Percentiles rank a stretch among this genome's conserved stretches.
These are phyloP conservation scores for Xylariaceae sp. DNA, from an alignment of 2,329 filamentous ascomycete species.

Conservation along the genomic window DNA sequence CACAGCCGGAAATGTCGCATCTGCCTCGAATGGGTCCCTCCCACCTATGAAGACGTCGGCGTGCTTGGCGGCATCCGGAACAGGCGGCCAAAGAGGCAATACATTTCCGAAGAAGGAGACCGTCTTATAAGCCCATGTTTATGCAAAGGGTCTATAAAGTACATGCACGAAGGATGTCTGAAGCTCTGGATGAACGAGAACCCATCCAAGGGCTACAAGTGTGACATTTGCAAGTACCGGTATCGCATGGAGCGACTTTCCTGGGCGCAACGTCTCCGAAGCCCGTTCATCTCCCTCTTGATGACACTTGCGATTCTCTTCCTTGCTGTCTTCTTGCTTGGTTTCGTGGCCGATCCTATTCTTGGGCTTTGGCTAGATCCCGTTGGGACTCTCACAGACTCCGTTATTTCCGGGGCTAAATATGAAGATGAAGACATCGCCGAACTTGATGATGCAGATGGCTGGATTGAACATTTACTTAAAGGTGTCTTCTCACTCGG, in stretches of 20 bases:
- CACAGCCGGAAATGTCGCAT: slow-evolving; percentile 65
- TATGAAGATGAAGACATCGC: slow-evolving; percentile 39
- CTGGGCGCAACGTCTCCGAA: slow-evolving; percentile 66
- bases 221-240: slow-evolving; percentile 78
- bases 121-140: slow-evolving; percentile 81
- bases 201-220: slow-evolving; percentile 79
- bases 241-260: slow-evolving; percentile 74
- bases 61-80: slow-evolving; percentile 30
- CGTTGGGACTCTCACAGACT: slow-evolving; percentile 52
- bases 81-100: slow-evolving; percentile 24
- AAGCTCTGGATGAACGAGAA: slow-evolving; percentile 71
- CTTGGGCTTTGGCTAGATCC: slow-evolving; percentile 85
- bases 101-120: slow-evolving; percentile 27
- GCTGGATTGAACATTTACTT: slow-evolving; percentile 78
- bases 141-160: slow-evolving; percentile 89
- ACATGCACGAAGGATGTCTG: slow-evolving; percentile 89
- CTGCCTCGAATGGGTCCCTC: slow-evolving; percentile 65
- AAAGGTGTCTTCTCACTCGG: slow-evolving; percentile 91
- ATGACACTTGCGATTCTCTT: slow-evolving; percentile 71
- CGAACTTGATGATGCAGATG: slow-evolving; percentile 45
- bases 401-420: slow-evolving; percentile 41
- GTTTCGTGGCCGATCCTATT: slow-evolving; percentile 89
- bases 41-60: slow-evolving; percentile 38
- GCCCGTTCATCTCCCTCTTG: slow-evolving; percentile 58
- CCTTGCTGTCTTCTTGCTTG: slow-evolving; percentile 70